Evolutionary conservation across 2,329 filamentous ascomycete species (phyloP).

Genomic region (Diaporthe capsici): DNA sequence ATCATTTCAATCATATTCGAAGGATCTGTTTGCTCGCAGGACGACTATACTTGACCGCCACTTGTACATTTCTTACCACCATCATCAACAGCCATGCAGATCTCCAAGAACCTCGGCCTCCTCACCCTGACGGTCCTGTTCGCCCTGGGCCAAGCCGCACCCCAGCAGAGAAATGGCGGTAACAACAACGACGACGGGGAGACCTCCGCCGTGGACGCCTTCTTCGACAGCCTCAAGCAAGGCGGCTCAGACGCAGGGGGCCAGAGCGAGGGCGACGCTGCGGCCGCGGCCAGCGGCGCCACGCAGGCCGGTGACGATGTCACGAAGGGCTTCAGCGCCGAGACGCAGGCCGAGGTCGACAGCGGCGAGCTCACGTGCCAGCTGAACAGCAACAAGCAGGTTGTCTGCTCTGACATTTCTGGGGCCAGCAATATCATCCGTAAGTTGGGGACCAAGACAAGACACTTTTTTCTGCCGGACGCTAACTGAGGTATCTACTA

Average conservation of each 20-base stretch:
- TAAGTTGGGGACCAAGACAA: neutral
- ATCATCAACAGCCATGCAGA: neutral
- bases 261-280: neutral
- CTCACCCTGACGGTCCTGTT: neutral
- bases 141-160: neutral
- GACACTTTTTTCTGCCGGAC: too few species aligned
- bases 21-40: neutral
- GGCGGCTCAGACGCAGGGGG: neutral
- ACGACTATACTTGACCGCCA: neutral
- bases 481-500: neutral
- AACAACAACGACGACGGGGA: neutral
- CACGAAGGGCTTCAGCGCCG: neutral
- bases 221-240: neutral
- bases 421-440: neutral
- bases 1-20: too few species aligned
- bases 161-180: neutral
- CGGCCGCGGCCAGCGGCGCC: neutral
- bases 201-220: neutral
- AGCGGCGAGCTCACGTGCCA: constrained; percentile 2
- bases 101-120: constrained; percentile 3
- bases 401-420: neutral
- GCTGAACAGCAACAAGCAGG: neutral
- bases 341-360: constrained; percentile 5
- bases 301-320: neutral
- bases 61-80: too few species aligned